These are phyloP conservation scores for Phytophthora quininea DNA, from an alignment of 352 stramenopile genomes.

Conservation along the genomic window DNA sequence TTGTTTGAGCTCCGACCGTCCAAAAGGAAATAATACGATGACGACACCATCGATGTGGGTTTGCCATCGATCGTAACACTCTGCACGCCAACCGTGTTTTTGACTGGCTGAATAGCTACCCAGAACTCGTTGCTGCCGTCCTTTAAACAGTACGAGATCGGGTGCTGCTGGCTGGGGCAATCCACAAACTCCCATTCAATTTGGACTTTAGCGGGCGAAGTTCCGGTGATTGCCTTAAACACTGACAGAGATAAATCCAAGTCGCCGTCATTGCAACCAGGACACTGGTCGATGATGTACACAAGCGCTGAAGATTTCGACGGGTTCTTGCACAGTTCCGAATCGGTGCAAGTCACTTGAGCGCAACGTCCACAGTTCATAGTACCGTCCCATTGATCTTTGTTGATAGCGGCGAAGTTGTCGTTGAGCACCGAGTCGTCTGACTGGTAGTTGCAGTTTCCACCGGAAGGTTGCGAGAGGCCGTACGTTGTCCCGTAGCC, in stretches of 20 bases:
- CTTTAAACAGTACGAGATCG: slow-evolving; percentile 26
- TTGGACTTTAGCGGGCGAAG: slow-evolving; percentile 6
- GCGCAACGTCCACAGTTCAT: slow-evolving; percentile 30
- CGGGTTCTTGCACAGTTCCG: slow-evolving; percentile 7
- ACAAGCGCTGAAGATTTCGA: slow-evolving; percentile 21
- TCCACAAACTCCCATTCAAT: slow-evolving; percentile 32
- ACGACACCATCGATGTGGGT: slow-evolving; percentile 63
- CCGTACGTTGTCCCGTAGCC: slow-evolving; percentile 25
- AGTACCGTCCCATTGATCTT: slow-evolving; percentile 22
- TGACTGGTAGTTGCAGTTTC: slow-evolving; percentile 31
- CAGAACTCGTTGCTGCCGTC: slow-evolving; percentile 25
- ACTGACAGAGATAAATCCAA: slow-evolving; percentile 26
- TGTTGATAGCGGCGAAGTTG: slow-evolving; percentile 28
- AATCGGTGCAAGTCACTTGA: slow-evolving; percentile 22
- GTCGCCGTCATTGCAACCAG: slow-evolving; percentile 21
- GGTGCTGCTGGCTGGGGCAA: slow-evolving; percentile 13
- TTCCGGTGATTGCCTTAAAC: slow-evolving; percentile 26
- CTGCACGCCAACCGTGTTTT: slow-evolving; percentile 14
- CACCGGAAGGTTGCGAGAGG: slow-evolving; percentile 17
- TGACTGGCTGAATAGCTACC: slow-evolving; percentile 26
- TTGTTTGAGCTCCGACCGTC: slow-evolving; percentile 44
- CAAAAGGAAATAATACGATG: slow-evolving; percentile 66
- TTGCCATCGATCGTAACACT: slow-evolving; percentile 25
- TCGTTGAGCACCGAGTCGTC: slow-evolving; percentile 7
- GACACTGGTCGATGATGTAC: slow-evolving; percentile 30